Evolutionary conservation across 805 yeast species (phyloP), one percentile per base, ranked within the genome.

Genomic region (Hanseniaspora mollemarum): DNA sequence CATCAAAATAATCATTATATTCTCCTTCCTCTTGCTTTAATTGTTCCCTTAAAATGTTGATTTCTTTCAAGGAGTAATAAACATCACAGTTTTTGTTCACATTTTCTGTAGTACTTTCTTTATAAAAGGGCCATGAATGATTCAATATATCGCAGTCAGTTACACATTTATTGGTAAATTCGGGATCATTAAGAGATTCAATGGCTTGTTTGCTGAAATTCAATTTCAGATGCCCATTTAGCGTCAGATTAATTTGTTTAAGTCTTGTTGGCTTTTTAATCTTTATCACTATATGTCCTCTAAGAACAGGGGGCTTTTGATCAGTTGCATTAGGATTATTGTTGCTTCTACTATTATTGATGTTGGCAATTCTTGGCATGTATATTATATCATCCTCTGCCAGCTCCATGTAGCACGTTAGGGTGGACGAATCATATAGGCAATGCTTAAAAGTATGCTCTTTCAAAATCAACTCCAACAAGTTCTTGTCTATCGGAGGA

Each of bases 151-250:
- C 83, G 54, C 75, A 76, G 21, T 73, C 63, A 57, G 92, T 98
- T 31, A 65, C 63, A 54, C 76, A 80, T 13, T 79, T 83, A 16
- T 25, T 28, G 7, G 52, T 38, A 21, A 31, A 31, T 9, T 41
- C 39, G 9, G 31, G 24, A 22, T 46, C 51, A 21, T 38, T 49
- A 5, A 33, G 18, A 16, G 71, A 70, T 56, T 80, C 79, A 61
- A 83, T 85, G 0, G 96, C 96, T 0, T 97, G 97, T 18, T 90
- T 88, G 2, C 98, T 98, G 60, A 92, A 96, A 2, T 96, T 96
- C 96, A 96, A 88, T 54, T 88, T 73, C 33, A 83, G 75, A 1
- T 64, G 61, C 1, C 96, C 96, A 48, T 72, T 72, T 57, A 88
- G 78, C 1, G 71, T 68, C 43, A 88, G 68, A 4, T 68, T 62